These are phyloP conservation scores for Phytophthora hybrid DNA, from an alignment of 352 stramenopile species.

Conservation along the genomic window DNA sequence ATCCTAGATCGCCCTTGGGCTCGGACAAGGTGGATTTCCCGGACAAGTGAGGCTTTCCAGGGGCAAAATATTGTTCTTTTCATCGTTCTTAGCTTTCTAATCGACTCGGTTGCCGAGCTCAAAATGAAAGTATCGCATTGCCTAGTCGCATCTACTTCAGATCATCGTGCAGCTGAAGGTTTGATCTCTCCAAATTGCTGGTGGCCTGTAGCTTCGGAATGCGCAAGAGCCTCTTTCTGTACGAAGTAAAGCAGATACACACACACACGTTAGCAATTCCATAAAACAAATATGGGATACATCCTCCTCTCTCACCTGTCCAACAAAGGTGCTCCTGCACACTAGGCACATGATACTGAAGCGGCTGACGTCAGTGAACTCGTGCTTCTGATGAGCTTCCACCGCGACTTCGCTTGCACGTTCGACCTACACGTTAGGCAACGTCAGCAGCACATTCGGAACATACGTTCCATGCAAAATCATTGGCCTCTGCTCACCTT, in stretches of 20 bases:
- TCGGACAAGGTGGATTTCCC: constrained; percentile 42
- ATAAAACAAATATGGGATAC: neutral
- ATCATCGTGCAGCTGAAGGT: constrained; percentile 30
- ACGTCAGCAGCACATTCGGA: neutral
- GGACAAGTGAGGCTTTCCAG: constrained; percentile 24
- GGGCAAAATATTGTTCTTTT: constrained; percentile 3
- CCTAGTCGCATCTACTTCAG: neutral
- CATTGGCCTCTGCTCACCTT: constrained; percentile 53
- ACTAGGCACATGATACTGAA: constrained; percentile 82
- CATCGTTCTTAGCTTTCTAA: constrained; percentile 10
- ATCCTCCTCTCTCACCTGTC: constrained; percentile 45
- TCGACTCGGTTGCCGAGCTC: neutral
- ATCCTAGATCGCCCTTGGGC: constrained; percentile 50
- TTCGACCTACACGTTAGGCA: constrained; percentile 53
- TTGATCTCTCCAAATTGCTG: constrained; percentile 81
- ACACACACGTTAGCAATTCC: constrained; percentile 12
- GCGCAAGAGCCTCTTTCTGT: constrained; percentile 63
- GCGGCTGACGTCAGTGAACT: constrained; percentile 77
- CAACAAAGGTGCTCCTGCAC: constrained; percentile 71
- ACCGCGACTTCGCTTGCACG: constrained; percentile 82
- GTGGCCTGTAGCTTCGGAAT: constrained; percentile 72
- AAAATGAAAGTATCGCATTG: constrained; percentile 4
- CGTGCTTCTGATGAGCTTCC: constrained; percentile 86
- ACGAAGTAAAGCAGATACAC: neutral
- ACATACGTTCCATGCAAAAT: neutral